Conservation (phyloP, 805 yeast genomes). For the Komagataella pastoris region DNA sequence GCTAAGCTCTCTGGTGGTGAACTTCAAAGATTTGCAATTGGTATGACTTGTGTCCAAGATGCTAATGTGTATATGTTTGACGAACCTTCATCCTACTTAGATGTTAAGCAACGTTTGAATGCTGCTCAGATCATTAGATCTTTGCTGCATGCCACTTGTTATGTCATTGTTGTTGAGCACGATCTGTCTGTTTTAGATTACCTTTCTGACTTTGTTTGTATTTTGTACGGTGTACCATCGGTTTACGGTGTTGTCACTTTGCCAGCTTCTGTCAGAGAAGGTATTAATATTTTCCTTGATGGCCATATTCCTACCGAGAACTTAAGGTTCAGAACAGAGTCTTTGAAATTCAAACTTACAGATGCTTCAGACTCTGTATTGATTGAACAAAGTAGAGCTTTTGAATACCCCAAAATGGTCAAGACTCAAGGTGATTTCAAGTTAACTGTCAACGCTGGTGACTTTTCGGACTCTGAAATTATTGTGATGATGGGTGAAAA, state of each 20-base stretch:
- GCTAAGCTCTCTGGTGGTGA: constrained; percentile 94
- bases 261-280: constrained; percentile 96
- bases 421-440: constrained; percentile 97
- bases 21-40: constrained; percentile 95
- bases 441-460: constrained; percentile 72
- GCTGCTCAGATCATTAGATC: constrained; percentile 94
- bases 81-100: constrained; percentile 96
- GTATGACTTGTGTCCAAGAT: constrained; percentile 88
- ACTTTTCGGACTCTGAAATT: constrained; percentile 91
- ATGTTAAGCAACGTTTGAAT: constrained; percentile 96
- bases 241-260: constrained; percentile 97
- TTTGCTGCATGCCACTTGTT: constrained; percentile 58
- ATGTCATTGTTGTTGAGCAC: constrained; percentile 96
- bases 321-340: constrained; percentile 91
- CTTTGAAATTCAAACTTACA: constrained; percentile 82
- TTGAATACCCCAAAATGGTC: constrained; percentile 63
- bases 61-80: constrained; percentile 98
- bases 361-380: constrained; percentile 76
- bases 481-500: constrained; percentile 99
- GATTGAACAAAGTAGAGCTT: constrained; percentile 68
- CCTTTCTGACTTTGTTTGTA: constrained; percentile 92
- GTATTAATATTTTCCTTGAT: constrained; percentile 95
- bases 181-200: constrained; percentile 96
- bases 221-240: constrained; percentile 94
- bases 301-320: constrained; percentile 97